phyloP scores from a whole-genome alignment of 192 early-diverging fungal species.

The Mortierella antarctica region DNA sequence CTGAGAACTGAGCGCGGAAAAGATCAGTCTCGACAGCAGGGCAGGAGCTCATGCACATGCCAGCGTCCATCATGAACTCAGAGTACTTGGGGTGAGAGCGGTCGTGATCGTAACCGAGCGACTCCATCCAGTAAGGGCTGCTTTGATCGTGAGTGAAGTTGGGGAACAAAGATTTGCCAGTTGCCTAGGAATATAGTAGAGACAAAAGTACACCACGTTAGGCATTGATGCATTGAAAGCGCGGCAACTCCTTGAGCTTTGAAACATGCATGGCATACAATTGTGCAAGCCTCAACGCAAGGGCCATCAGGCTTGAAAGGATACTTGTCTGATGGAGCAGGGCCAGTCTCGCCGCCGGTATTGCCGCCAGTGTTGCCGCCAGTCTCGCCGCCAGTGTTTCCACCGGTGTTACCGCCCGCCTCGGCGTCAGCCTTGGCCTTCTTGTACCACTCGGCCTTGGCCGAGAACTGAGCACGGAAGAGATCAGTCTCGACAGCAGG shows the following conservation, averaged over 20 bases:
- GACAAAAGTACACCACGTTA: neutral
- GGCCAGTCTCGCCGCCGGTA: too few species aligned
- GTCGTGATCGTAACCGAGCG: conserved; percentile 25
- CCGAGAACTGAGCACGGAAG: conserved; percentile 14
- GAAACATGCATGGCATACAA: conserved; percentile 4
- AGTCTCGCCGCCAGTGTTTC: neutral
- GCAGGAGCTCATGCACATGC: conserved; percentile 43
- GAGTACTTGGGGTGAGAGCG: conserved; percentile 15
- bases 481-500: conserved; percentile 14
- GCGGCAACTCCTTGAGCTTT: too few species aligned
- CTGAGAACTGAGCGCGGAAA: conserved; percentile 12
- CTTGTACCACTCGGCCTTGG: conserved; percentile 10
- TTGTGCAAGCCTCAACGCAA: conserved; percentile 19
- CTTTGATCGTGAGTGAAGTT: conserved; percentile 19
- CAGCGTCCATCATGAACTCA: neutral
- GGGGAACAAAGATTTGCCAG: neutral
- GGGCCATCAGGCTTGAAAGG: conserved; percentile 27
- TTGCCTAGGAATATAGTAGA: neutral
- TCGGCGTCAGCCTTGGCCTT: conserved; percentile 3
- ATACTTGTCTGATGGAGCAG: conserved; percentile 7
- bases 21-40: conserved; percentile 19
- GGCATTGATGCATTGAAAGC: neutral
- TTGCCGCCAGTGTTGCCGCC: too few species aligned
- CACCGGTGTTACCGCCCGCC: neutral
- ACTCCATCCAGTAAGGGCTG: conserved; percentile 18